Percentiles rank a stretch among this genome's conserved stretches.
phyloP scores from a whole-genome alignment of 306 rosid species.

The Begonia loranthoides region DNA sequence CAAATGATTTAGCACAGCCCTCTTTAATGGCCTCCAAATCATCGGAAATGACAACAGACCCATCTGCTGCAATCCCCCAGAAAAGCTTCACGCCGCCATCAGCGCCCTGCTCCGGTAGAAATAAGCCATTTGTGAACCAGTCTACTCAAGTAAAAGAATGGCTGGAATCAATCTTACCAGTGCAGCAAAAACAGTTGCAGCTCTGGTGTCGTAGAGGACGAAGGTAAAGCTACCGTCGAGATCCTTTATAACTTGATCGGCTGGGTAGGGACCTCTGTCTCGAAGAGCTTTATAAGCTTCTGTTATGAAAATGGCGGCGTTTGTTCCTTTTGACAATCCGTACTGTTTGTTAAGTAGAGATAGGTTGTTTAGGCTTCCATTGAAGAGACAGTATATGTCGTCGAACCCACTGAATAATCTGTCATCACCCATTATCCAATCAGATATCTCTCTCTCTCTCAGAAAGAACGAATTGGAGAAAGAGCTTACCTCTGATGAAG shows the following conservation, averaged over 20 bases:
- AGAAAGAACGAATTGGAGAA: neutral
- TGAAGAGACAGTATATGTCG: slow-evolving; percentile 72
- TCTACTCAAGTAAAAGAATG: neutral
- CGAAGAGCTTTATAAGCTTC: slow-evolving; percentile 88
- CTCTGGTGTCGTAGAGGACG: slow-evolving; percentile 87
- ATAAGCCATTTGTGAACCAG: neutral
- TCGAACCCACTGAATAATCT: slow-evolving; percentile 86
- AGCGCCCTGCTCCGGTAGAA: slow-evolving; percentile 43
- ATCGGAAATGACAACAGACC: slow-evolving; percentile 91
- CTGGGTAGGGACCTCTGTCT: slow-evolving; percentile 94
- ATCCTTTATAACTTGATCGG: slow-evolving; percentile 89
- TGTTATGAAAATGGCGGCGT: slow-evolving; percentile 82
- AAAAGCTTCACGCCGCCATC: slow-evolving; percentile 88
- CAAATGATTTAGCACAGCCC: slow-evolving; percentile 95
- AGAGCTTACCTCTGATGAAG: slow-evolving; percentile 42
- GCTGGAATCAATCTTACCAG: slow-evolving; percentile 30
- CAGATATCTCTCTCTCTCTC: neutral
- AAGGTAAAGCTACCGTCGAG: slow-evolving; percentile 94
- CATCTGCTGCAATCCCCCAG: slow-evolving; percentile 97
- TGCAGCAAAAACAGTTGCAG: slow-evolving; percentile 77
- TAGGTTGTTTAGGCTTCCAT: slow-evolving; percentile 77
- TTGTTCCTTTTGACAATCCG: slow-evolving; percentile 50
- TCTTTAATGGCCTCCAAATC: slow-evolving; percentile 73
- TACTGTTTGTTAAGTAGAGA: slow-evolving; percentile 49
- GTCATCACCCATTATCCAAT: slow-evolving; percentile 4